Conservation (phyloP, 495 filamentous ascomycete species). For the Penicillium atrosanguineum region DNA sequence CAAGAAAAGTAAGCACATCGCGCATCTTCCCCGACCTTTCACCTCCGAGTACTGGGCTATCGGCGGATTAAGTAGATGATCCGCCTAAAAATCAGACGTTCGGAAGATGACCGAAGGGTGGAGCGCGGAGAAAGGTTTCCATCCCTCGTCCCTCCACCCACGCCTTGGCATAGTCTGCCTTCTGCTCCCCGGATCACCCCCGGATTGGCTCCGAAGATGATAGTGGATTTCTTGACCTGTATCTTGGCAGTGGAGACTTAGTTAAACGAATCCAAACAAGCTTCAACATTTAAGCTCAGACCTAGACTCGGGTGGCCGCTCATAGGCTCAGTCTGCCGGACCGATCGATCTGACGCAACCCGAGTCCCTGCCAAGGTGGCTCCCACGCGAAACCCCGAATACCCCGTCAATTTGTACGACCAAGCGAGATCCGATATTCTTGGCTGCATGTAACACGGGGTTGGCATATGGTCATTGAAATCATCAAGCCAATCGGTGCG, state of each 20-base stretch:
- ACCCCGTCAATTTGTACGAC: background rate
- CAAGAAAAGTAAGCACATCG: background rate
- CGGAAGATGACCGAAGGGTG: background rate
- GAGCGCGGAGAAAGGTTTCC: background rate
- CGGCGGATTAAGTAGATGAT: background rate
- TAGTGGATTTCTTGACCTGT: background rate
- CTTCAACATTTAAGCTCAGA: background rate
- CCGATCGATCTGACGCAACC: background rate
- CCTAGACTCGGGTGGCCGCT: background rate
- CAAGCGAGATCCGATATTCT: background rate
- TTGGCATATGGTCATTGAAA: background rate
- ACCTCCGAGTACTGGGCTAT: background rate
- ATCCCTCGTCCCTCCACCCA: background rate
- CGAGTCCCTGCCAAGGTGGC: background rate
- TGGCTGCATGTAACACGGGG: background rate
- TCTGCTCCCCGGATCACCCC: background rate
- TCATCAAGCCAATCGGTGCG: background rate
- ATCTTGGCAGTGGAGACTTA: background rate
- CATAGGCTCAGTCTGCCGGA: background rate
- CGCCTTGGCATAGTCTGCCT: background rate
- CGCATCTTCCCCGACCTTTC: background rate
- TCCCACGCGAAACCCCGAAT: background rate
- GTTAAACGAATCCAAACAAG: constrained; percentile 4
- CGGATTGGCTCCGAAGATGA: background rate
- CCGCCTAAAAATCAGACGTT: background rate